phyloP scores from a whole-genome alignment of 176 grass and related monocot genomes.

The Carex myosuroides region DNA sequence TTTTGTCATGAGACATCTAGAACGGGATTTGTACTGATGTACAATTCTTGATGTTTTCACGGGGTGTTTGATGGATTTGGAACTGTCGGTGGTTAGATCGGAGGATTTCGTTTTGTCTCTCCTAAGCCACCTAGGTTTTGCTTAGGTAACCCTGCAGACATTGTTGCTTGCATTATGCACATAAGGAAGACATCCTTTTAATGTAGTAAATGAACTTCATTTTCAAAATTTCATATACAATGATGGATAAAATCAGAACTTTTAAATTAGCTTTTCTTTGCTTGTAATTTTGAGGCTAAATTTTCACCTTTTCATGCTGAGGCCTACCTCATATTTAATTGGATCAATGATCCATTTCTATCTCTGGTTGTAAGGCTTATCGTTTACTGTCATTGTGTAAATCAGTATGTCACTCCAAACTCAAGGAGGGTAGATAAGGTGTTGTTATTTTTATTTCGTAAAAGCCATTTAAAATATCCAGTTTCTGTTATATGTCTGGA shows the following conservation, averaged over 20 bases:
- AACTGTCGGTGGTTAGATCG: slow-evolving; percentile 15
- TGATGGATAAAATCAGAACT: not conserved
- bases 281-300: not conserved
- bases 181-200: not conserved
- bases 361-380: not conserved
- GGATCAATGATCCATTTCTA: not conserved
- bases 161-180: not conserved
- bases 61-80: not conserved
- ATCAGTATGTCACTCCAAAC: not conserved
- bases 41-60: not conserved
- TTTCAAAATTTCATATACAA: not conserved
- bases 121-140: not conserved
- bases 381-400: not conserved
- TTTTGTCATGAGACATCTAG: not conserved
- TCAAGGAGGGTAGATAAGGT: no score
- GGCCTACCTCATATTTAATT: not conserved
- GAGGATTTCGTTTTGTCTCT: not conserved
- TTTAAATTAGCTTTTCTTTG: not conserved
- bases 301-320: not conserved
- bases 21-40: not conserved
- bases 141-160: not conserved
- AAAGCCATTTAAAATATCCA: not conserved
- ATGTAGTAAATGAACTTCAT: not conserved
- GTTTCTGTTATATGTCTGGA: not conserved
- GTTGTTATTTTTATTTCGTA: not conserved